phyloP scores from a whole-genome alignment of 1,139 yeast species.

The Pichia sp. region DNA sequence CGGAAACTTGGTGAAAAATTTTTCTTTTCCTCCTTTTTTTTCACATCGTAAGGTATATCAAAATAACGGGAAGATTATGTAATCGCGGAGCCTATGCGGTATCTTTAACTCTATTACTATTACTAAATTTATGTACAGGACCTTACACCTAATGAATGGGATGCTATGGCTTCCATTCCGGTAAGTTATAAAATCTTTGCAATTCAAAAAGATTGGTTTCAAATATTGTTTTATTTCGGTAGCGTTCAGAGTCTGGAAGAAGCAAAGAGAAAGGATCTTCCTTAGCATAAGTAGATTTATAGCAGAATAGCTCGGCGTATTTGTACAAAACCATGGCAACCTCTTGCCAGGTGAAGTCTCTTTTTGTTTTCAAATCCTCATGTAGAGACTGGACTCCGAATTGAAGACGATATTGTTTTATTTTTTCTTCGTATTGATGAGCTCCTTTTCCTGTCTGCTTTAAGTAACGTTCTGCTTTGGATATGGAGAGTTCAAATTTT shows the following conservation, averaged over 20 bases:
- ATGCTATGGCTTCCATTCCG: constrained; percentile 5
- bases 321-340: constrained; percentile 22
- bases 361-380: constrained; percentile 13
- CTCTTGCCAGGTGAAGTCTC: constrained; percentile 27
- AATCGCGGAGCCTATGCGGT: background rate
- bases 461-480: constrained; percentile 24
- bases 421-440: background rate
- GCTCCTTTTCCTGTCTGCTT: constrained; percentile 1
- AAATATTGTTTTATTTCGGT: constrained; percentile 13
- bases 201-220: constrained; percentile 8
- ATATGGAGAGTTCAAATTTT: constrained; percentile 22
- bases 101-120: background rate
- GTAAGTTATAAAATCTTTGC: constrained; percentile 18
- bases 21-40: background rate
- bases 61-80: background rate
- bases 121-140: background rate
- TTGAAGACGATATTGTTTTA: constrained; percentile 11
- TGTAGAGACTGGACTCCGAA: constrained; percentile 23
- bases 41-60: too few relatives aligned
- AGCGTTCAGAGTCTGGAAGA: constrained; percentile 14
- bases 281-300: constrained; percentile 15
- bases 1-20: background rate
- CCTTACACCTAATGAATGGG: background rate
- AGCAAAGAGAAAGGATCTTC: constrained; percentile 18
- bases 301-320: constrained; percentile 23